A percentile compares a stretch with the other conserved stretches of the same genome.
Conservation (phyloP, 805 yeast genomes). For the Wickerhamiella qilinensis region DNA sequence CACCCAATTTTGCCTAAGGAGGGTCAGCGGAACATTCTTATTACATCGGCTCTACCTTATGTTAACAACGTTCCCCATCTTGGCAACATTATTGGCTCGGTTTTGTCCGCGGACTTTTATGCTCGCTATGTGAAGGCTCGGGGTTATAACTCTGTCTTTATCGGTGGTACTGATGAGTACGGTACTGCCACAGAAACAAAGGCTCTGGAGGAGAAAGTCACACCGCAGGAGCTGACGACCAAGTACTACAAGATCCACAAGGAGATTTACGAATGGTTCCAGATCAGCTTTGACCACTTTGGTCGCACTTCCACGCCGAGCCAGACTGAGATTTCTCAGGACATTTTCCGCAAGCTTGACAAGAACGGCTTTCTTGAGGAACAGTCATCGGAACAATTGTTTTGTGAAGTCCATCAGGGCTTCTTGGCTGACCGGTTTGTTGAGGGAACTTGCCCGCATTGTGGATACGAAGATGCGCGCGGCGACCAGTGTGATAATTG, state of each 20-base stretch:
- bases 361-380: constrained; percentile 74
- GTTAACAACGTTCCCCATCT: constrained; percentile 97
- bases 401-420: constrained; percentile 79
- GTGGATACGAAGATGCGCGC: constrained; percentile 91
- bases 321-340: constrained; percentile 94
- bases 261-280: constrained; percentile 93
- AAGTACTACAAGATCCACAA: constrained; percentile 77
- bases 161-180: constrained; percentile 98
- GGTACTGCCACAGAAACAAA: constrained; percentile 99
- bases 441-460: constrained; percentile 94
- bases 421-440: constrained; percentile 93
- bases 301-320: constrained; percentile 89
- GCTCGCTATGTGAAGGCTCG: constrained; percentile 80
- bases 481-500: constrained; percentile 99
- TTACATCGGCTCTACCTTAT: constrained; percentile 94
- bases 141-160: constrained; percentile 67
- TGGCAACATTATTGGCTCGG: constrained; percentile 94
- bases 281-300: constrained; percentile 82
- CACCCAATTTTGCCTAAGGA: constrained; percentile 45
- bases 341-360: constrained; percentile 61
- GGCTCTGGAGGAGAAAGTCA: constrained; percentile 82
- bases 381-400: constrained; percentile 74
- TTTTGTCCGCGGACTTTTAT: constrained; percentile 83
- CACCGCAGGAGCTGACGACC: constrained; percentile 81
- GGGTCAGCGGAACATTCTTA: constrained; percentile 62